Conservation (phyloP, 2,329 filamentous ascomycete genomes). For the Fusarium guadeloupense region DNA sequence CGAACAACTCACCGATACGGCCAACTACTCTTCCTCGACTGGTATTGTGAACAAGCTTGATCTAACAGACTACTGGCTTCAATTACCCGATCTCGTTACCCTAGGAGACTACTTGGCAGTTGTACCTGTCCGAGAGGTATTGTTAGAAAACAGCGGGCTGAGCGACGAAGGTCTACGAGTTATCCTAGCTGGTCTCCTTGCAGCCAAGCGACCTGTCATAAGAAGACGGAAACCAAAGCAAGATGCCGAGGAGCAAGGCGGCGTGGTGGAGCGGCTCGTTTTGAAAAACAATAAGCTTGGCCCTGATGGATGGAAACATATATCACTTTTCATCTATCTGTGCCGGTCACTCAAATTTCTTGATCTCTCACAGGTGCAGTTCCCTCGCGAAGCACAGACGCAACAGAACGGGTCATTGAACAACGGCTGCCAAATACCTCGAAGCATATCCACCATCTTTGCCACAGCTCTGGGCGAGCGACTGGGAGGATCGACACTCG, state of each 20-base stretch:
- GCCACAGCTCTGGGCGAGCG: constrained; percentile 80
- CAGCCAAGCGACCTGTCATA: constrained; percentile 74
- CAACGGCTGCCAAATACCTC: constrained; percentile 49
- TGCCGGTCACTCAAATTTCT: constrained; percentile 86
- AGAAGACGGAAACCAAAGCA: constrained; percentile 60
- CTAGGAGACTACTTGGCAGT: constrained; percentile 94
- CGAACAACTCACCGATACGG: constrained; percentile 80
- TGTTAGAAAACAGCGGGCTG: constrained; percentile 87
- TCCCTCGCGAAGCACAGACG: constrained; percentile 62
- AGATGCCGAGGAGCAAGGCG: constrained; percentile 62
- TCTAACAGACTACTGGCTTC: constrained; percentile 84
- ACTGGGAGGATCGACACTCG: constrained; percentile 77
- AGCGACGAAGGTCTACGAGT: constrained; percentile 88
- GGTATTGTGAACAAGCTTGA: constrained; percentile 87
- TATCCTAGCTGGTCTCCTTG: constrained; percentile 84
- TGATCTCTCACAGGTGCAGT: constrained; percentile 85
- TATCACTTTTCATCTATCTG: constrained; percentile 89
- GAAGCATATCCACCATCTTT: constrained; percentile 67
- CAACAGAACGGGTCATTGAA: constrained; percentile 45
- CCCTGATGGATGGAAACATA: constrained; percentile 87
- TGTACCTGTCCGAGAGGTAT: constrained; percentile 86
- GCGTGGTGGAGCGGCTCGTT: constrained; percentile 85
- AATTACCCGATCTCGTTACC: constrained; percentile 83
- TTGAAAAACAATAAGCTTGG: constrained; percentile 94
- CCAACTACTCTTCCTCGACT: constrained; percentile 70